Conservation (phyloP, 2,329 filamentous ascomycete genomes). For the Dichotomopilus funicola region DNA sequence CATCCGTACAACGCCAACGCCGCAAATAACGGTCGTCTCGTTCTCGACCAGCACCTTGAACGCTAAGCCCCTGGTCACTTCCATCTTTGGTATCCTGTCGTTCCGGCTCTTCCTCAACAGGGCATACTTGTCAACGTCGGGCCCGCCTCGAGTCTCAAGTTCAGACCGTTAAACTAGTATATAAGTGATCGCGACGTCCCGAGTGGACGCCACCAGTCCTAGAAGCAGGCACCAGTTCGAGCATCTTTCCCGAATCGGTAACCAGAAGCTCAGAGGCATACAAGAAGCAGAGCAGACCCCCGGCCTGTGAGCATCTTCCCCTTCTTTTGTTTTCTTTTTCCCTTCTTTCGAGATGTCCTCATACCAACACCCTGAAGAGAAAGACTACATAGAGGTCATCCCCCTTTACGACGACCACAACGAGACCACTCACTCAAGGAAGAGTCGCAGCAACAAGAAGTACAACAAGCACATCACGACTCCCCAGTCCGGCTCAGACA, state of each 20-base stretch:
- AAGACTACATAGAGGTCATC: slow-evolving; percentile 14
- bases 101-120: slow-evolving; percentile 2
- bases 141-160: slow-evolving; percentile 1
- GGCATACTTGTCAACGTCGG: slow-evolving; percentile 9
- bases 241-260: slow-evolving; percentile 13
- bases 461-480: slow-evolving; percentile 13
- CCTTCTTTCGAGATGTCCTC: slow-evolving; percentile 20
- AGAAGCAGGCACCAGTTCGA: slow-evolving; percentile 14
- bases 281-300: slow-evolving; percentile 13
- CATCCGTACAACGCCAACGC: slow-evolving; percentile 15
- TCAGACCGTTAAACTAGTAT: slow-evolving; percentile 2
- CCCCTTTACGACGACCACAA: slow-evolving; percentile 10
- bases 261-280: slow-evolving; percentile 6
- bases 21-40: slow-evolving; percentile 12
- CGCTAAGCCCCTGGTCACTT: slow-evolving; percentile 21
- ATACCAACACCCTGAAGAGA: slow-evolving; percentile 24
- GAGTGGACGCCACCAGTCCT: slow-evolving; percentile 13
- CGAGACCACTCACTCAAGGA: slow-evolving; percentile 7
- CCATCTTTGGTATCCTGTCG: slow-evolving; percentile 18
- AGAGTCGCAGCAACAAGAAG: slow-evolving; percentile 16
- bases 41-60: slow-evolving; percentile 10
- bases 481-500: slow-evolving; percentile 27
- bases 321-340: slow-evolving; percentile 8
- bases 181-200: slow-evolving; percentile 17
- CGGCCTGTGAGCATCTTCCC: slow-evolving; percentile 13